Conservation (phyloP, 371 early-diverging fungal species). For the Mucor piriformis region DNA sequence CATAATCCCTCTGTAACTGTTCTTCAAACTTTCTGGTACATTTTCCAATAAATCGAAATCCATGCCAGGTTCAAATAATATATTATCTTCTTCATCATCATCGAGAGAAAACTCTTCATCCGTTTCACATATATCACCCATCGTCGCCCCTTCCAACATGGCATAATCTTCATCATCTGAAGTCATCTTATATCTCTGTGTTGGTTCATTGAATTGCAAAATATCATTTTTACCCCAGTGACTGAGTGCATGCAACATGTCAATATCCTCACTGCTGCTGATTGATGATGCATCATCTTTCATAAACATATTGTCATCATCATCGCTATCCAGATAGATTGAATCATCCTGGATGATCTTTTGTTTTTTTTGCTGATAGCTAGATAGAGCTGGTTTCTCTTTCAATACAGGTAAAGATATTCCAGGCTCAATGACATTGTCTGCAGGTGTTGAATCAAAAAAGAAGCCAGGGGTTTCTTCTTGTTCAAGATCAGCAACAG, state of each 20-base stretch:
- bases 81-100: not conserved
- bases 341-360: constrained; percentile 17
- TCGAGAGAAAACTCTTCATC: not conserved
- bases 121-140: constrained; percentile 9
- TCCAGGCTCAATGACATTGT: not conserved
- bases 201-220: constrained; percentile 1
- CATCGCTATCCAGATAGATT: constrained; percentile 8
- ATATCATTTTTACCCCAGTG: constrained; percentile 15
- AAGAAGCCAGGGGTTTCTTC: constrained; percentile 15
- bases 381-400: not conserved
- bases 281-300: constrained; percentile 13
- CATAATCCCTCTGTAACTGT: constrained; percentile 3
- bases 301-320: not conserved
- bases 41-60: not conserved
- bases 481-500: not conserved
- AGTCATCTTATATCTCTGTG: not conserved
- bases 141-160: not conserved
- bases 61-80: not conserved
- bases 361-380: not conserved
- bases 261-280: constrained; percentile 27
- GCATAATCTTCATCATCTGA: not conserved
- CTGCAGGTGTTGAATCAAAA: constrained; percentile 15
- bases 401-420: not conserved
- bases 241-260: constrained; percentile 6
- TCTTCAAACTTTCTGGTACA: constrained; percentile 10